Percentiles rank a stretch among this genome's conserved stretches.
Conservation (phyloP, 495 filamentous ascomycete species). For the Xylaria cubensis region DNA sequence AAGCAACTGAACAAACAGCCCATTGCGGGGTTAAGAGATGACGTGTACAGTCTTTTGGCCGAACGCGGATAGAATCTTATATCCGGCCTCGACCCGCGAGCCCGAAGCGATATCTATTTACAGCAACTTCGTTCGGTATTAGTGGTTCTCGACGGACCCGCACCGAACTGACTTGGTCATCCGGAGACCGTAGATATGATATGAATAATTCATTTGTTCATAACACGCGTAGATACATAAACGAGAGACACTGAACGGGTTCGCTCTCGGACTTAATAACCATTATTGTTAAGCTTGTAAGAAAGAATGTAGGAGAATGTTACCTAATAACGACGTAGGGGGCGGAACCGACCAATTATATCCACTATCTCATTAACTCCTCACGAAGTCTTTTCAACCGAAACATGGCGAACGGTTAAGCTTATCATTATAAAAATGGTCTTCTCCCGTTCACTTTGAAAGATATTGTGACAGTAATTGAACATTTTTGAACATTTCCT, state of each 20-base stretch:
- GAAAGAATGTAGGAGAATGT: not conserved
- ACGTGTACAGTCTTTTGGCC: not conserved
- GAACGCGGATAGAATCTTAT: not conserved
- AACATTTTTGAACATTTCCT: not conserved
- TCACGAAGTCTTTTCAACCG: not conserved
- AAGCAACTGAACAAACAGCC: no score
- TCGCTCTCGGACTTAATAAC: conserved; percentile 14
- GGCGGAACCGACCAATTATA: conserved; percentile 7
- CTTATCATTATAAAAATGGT: not conserved
- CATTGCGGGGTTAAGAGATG: not conserved
- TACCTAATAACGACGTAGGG: not conserved
- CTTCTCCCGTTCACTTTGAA: not conserved
- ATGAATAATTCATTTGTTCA: not conserved
- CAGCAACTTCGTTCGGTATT: not conserved
- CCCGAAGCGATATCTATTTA: no score
- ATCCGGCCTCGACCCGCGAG: not conserved
- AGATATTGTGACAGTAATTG: not conserved
- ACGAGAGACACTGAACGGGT: not conserved
- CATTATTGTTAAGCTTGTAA: not conserved
- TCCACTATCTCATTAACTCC: not conserved
- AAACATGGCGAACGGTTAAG: no score
- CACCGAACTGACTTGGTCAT: not conserved
- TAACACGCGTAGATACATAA: not conserved
- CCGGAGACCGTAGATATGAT: not conserved
- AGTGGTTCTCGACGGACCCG: not conserved